Base-by-base conservation (phyloP, 768 basidiomycete species). In the Pleurotus giganteus region DNA sequence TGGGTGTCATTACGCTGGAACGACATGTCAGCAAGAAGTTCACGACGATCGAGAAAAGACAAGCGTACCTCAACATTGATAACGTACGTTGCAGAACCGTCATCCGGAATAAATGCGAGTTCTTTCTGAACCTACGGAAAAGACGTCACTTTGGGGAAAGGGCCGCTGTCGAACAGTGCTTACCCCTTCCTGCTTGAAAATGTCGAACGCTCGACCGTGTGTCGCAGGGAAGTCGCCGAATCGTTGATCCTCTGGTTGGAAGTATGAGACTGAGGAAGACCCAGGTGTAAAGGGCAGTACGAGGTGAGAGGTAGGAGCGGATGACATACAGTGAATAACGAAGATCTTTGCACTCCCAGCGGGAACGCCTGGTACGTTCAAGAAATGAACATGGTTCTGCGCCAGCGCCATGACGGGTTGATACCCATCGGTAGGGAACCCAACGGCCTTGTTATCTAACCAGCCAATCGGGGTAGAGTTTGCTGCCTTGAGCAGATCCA, bases 361-460 rank as follows among this genome's bases (percentile, higher is more conserved):
- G n/a, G 81, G 55, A 5, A 79, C 74, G 21, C 74, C 77, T 7
- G 90, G 88, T 1, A 89, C 83, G 57, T 89, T 75, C 21, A 94
- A 74, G 79, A 92, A 94, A 66, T 88, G 83, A 51, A 95, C 76
- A 65, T 95, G 93, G 67, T 95, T 95, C 62, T 91, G 84, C 8
- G 91, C 91, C 32, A 91, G 74, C 0, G 87, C 90, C 80, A 91
- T 85, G 56, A 87, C 84, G 13, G 89, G 87, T 31, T 81, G 66
- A 66, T 92, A 92, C 53, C 69, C 71, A 2, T 60, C 66, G 21
- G 77, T 77, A 24, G 75, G 71, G 63, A 87, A 86, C 21, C 79
- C 79, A 0, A 84, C 72, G 45, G 75, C 71, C 59, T 81, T 76
- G 13, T 85, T 82, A 34, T 82, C 78, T 5, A 63, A 64, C 94